Evolutionary conservation across 164 flowering plant genomes (phyloP).

Genomic region (Dillenia turbinata): DNA sequence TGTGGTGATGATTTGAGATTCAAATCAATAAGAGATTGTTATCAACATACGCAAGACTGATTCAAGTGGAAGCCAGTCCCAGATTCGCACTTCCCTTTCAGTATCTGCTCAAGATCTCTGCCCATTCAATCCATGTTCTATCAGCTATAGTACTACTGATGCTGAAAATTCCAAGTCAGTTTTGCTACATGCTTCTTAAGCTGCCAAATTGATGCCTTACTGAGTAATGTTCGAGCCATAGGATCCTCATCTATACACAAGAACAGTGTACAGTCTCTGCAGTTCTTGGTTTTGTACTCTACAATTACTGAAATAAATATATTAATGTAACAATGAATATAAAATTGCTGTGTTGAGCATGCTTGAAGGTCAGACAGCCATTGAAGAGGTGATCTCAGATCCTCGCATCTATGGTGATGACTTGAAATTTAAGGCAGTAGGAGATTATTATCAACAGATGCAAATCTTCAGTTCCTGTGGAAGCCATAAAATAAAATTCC

Average conservation of each 20-base stretch:
- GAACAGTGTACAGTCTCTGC: background rate
- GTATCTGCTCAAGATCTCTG: background rate
- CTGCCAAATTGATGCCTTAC: too few species aligned
- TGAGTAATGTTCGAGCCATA: too few species aligned
- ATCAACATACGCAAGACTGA: slow-evolving; percentile 1
- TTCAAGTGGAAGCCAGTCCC: slow-evolving; percentile 14
- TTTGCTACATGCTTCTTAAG: too few species aligned
- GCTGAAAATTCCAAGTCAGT: too few species aligned
- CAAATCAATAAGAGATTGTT: slow-evolving; percentile 21
- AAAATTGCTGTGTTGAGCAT: slow-evolving; percentile 35
- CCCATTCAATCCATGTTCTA: background rate
- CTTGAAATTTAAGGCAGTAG: slow-evolving; percentile 24
- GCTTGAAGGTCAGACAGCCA: slow-evolving; percentile 28
- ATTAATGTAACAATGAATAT: slow-evolving; percentile 22
- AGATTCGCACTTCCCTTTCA: slow-evolving; percentile 5
- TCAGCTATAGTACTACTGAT: too few species aligned
- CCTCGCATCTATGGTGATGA: slow-evolving; percentile 22
- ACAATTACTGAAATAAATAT: slow-evolving; percentile 23
- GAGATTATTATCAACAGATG: slow-evolving; percentile 14
- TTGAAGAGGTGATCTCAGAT: slow-evolving; percentile 25
- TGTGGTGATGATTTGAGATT: slow-evolving; percentile 29
- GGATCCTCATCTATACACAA: too few species aligned
- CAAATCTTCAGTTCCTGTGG: slow-evolving; percentile 5
- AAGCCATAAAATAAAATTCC: slow-evolving; percentile 4
- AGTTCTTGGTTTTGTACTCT: slow-evolving; percentile 22